Base-by-base conservation (phyloP, 2,329 filamentous ascomycete species). In the Aotearoamyces nothofagi region DNA sequence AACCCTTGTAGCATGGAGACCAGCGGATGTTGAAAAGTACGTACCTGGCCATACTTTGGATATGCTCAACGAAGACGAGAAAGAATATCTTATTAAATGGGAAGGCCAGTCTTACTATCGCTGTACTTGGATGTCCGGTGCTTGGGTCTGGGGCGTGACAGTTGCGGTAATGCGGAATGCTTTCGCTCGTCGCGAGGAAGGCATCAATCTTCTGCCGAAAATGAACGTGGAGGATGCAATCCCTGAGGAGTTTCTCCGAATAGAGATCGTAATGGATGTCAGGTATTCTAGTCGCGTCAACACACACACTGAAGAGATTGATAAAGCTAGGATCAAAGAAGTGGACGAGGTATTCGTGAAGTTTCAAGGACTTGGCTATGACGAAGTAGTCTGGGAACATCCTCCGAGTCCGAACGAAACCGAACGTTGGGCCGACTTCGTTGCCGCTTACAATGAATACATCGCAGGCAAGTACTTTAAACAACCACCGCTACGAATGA, bases 31-130 rank as follows among this genome's bases (percentile, higher is more conserved):
- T 14, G 59, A 69, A 9, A 54, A 53, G 2, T 75, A 77, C 40
- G 51, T 55, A 9, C 46, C 60, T 4, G 68, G 64, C 2, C 57
- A 63, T 29, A 55, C 58, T 1, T 61, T 63, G 26, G 55, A 69
- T 15, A 55, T 67, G 30, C 55, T 81, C n/a, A 52, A 56, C 8
- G 78, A 90, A 44, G 78, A 83, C 31, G 63, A 79, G n/a, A 86
- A 86, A 39, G 83, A 94, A 41, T 98, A 96, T 45, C 66, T 98
- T 3, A 57, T 98, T 42, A 93, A 90, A 48, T 96, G 86, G 82
- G 72, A 78, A 24, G 61, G 63, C 0, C 63, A 69, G 32, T 93
- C 87, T 0, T 92, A 94, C 45, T 78, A 75, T 37, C 76, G 81
- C 39, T 82, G 80, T 30, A 63, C 61, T 5, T 98, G 92, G 90